Base-by-base conservation (phyloP, 306 rosid genomes). In the Aeschynomene evenia region DNA sequence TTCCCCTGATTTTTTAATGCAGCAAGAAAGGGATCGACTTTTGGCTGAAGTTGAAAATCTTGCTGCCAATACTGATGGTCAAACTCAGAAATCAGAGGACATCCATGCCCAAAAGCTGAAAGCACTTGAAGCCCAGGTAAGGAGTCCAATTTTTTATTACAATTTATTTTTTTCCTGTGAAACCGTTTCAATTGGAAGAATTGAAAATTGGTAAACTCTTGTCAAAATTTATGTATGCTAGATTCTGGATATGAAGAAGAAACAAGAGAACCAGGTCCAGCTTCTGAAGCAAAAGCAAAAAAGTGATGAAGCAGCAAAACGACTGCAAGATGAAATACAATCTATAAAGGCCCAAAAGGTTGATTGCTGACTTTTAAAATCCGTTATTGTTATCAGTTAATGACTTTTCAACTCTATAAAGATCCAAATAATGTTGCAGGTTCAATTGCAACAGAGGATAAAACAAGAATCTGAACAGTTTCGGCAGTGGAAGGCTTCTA, bases 381-480 rank as follows among this genome's bases (percentile, higher is more conserved):
- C 7, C 26, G 16, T 76, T 11, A 48, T 66, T 61, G 66, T 12
- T 46, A 51, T 36, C 15, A 51, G 37, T 12, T 26, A 19, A 65
- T 57, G 66, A 51, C 54, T 4, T 6, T n/a, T 23, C 53, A n/a
- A n/a, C 36, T 54, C 33, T 46, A 2, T 43, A 52, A 57, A 42
- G 66, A 73, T 28, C 34, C 58, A 20, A 59, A 76, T 20, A 68
- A 48, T 28, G 19, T 73, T 26, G 36, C 56, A 92, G 98, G 98
- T 85, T 77, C 98, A 92, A 73, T 76, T 92, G 82, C 98, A 92
- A 86, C 93, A 92, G 26, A 90, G 74, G 77, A 92, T 92, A 82
- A 92, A 92, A 84, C 98, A 92, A 83, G 98, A 92, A 82, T 95
- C 96, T 9, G 98, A 92, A 83, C 98, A 92, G 73, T 92, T 90